Conservation (phyloP, 2,329 filamentous ascomycete species). For the Exophiala alcalophila region DNA sequence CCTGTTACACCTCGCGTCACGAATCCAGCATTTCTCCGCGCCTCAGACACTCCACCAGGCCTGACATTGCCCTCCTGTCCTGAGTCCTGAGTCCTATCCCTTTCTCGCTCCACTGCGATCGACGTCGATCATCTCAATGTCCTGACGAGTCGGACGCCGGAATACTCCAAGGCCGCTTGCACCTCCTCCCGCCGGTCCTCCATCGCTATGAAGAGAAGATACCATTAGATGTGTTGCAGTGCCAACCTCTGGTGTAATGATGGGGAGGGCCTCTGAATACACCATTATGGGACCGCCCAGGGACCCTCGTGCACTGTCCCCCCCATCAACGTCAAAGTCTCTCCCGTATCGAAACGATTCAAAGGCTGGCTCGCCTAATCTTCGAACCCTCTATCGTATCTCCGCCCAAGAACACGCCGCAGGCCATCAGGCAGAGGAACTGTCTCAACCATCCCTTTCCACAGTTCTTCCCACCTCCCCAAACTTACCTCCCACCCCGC, state of each 20-base stretch:
- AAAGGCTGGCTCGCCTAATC: conserved; percentile 18
- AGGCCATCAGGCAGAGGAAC: conserved; percentile 3
- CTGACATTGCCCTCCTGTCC: neutral
- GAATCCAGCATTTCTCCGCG: conserved; percentile 8
- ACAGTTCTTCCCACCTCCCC: conserved; percentile 24
- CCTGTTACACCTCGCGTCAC: conserved; percentile 20
- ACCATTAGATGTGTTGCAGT: conserved; percentile 4
- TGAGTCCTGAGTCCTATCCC: neutral
- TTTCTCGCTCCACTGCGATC: neutral
- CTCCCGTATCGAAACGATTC: conserved; percentile 22
- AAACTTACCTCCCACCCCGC: conserved; percentile 29
- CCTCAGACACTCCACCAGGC: conserved; percentile 3
- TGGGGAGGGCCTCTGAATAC: conserved; percentile 25
- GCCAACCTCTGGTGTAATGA: conserved; percentile 6
- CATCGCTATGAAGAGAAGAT: conserved; percentile 22
- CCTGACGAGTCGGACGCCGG: neutral
- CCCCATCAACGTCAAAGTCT: conserved; percentile 13
- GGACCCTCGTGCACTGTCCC: conserved; percentile 9
- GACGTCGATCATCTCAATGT: neutral
- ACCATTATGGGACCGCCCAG: conserved; percentile 24
- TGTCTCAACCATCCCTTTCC: conserved; percentile 12
- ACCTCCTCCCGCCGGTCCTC: neutral
- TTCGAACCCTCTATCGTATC: conserved; percentile 27
- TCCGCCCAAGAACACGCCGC: conserved; percentile 19
- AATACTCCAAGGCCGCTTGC: no score